Percentiles rank a stretch among this genome's conserved stretches.
These are phyloP conservation scores for Dimocarpus longan DNA, from an alignment of 345 rosid species.

Conservation along the genomic window DNA sequence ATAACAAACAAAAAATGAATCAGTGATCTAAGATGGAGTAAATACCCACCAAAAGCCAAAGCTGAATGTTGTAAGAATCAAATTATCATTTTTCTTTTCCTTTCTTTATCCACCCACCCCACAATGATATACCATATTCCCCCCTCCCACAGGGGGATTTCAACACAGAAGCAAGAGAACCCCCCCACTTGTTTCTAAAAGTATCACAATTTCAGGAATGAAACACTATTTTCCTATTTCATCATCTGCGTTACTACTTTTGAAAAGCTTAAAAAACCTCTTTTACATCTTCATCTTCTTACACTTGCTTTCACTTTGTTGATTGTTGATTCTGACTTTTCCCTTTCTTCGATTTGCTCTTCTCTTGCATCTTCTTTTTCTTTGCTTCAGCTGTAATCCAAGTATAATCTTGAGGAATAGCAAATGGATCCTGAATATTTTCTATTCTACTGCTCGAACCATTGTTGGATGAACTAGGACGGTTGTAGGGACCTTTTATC, in stretches of 20 bases:
- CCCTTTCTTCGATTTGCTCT: conserved; percentile 69
- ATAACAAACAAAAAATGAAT: conserved; percentile 19
- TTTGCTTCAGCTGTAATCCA: conserved; percentile 86
- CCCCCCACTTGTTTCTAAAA: conserved; percentile 15
- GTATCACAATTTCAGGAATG: conserved; percentile 31
- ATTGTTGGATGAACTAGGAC: conserved; percentile 46
- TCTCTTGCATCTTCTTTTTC: conserved; percentile 93
- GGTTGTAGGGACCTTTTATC: conserved; percentile 81
- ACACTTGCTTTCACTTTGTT: conserved; percentile 24
- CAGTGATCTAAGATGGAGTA: conserved; percentile 25
- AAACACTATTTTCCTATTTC: conserved; percentile 33
- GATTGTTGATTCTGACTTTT: conserved; percentile 53
- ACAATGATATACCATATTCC: conserved; percentile 36
- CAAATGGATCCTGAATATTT: conserved; percentile 72
- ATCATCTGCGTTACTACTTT: conserved; percentile 24
- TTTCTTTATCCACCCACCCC: conserved; percentile 19
- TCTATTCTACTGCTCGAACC: conserved; percentile 61
- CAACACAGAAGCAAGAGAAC: not conserved
- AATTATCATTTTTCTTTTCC: conserved; percentile 1
- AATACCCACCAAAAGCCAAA: conserved; percentile 22
- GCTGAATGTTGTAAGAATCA: conserved; percentile 32
- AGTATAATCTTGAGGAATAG: conserved; percentile 67
- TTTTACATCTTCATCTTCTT: conserved; percentile 28
- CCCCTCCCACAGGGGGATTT: conserved; percentile 27
- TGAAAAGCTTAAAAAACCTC: conserved; percentile 26